Base-by-base conservation (phyloP, 1,284 basidiomycete genomes). In the Meripilus lineatus region DNA sequence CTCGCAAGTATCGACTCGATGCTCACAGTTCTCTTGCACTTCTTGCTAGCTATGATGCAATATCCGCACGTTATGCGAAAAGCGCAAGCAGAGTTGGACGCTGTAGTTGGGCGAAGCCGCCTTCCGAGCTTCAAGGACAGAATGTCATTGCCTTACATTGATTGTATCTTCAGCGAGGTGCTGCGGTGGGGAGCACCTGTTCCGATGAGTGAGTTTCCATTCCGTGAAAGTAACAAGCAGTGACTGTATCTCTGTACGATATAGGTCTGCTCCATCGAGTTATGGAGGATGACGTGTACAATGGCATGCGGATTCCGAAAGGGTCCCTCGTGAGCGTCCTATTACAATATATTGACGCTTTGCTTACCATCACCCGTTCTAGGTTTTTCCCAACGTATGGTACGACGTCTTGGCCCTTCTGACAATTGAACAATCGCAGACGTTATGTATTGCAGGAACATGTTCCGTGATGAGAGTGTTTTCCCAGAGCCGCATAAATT, bases 111-210 rank as follows among this genome's bases (percentile, higher is more conserved):
- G n/a, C 46, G 45, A 1, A 67, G 72, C 28, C 63, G 75, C 24
- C 57, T 75, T 17, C 77, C 78, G 0, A 65, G 66, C 5, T 75
- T 70, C 42, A 59, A 60, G 57, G 57, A 57, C 24, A 60, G 67
- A 25, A 47, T 56, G 5, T 40, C 46, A 4, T 46, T 69, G 17
- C 62, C 64, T 0, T 68, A 66, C 42, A 45, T 68, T 18, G 42
- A 56, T 17, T 64, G 64, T 1, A 40, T 63, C 5, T 56, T 68
- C 5, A 58, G 62, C 36, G 68, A 70, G 46, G 57, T 58, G 1
- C 37, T 67, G 28, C 54, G 65, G 30, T 69, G 67, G 67, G 45
- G 61, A 24, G 57, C 63, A 2, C 56, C 65, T 21, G 54, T 51
- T 4, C 50, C 56, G 1, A 46, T 61, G 6, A 56, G 61, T n/a